phyloP scores from a whole-genome alignment of 2,329 filamentous ascomycete genomes.

The Verticillium longisporum region DNA sequence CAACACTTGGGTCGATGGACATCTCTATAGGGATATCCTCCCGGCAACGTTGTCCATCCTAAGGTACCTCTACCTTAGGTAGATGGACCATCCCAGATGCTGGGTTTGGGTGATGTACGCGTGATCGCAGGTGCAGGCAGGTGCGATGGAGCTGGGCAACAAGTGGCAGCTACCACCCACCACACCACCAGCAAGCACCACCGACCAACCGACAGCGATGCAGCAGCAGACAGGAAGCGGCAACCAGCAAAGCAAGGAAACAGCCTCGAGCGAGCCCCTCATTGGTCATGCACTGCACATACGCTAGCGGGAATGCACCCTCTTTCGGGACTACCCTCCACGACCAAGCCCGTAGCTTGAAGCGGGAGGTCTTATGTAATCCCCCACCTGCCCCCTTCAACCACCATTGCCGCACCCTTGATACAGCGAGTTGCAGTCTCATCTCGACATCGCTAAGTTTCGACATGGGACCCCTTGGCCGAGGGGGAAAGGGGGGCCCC shows the following conservation, averaged over 20 bases:
- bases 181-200: too few relatives aligned
- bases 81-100: background rate
- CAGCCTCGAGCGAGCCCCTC: background rate
- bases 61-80: too few relatives aligned
- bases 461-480: background rate
- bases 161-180: too few relatives aligned
- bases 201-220: background rate
- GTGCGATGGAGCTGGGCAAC: background rate
- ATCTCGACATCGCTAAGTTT: background rate
- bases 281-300: background rate
- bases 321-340: background rate
- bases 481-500: background rate
- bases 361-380: background rate
- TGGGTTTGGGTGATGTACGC: background rate
- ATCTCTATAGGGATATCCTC: background rate
- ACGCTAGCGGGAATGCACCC: background rate
- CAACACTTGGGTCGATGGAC: background rate
- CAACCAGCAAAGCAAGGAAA: background rate
- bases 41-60: background rate
- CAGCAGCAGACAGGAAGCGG: background rate
- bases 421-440: background rate
- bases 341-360: background rate
- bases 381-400: background rate
- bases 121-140: background rate
- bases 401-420: background rate